Evolutionary conservation across 73 alveolate species (phyloP), one percentile per base, ranked within the genome.

Genomic region (Uronychia binucleata): DNA sequence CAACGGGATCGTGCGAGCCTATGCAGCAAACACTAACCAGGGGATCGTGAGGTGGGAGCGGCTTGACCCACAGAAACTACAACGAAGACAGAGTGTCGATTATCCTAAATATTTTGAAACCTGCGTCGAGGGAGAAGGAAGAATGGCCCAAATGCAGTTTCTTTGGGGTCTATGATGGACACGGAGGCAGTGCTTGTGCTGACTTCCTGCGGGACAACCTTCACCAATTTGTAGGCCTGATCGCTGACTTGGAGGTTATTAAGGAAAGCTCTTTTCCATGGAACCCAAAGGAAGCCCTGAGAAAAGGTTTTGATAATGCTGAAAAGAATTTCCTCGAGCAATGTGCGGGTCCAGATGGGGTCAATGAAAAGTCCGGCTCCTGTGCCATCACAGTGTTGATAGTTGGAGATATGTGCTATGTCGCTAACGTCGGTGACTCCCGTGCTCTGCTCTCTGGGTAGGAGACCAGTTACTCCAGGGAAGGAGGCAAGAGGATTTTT

Each of bases 381-480:
- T 98, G 99, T 87, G 99, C 99, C 19, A 93, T 93, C 26, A 94
- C 96, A 33, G 93, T 92, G 28, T 78, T 98, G 79, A 86, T 96
- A 58, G 97, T 98, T 33, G 98, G 96, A 31, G 97, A 97, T 80
- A 93, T 94, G 33, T 92, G 97, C 78, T 98, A 94, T 94, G 95
- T 96, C 0, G 99, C 99, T 0, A 98, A 98, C 91, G 99, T 97
- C 29, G 99, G 99, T 1, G 99, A 98, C 80, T 86, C 97, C 74
- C 88, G 99, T 85, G 99, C 99, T 1, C 90, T 98, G 8, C 88
- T 98, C 57, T 89, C 98, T 78, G 97, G 93, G 26, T 92, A 95
- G 31, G 91, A 87, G 31, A 99, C 98, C 57, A 80, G 89, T 8
- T 85, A 90, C 78, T 30, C 92, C 13, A 80, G 94, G 83, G 95